Base-by-base conservation (phyloP, 1,284 basidiomycete species). In the Tylopilus orsonianus region DNA sequence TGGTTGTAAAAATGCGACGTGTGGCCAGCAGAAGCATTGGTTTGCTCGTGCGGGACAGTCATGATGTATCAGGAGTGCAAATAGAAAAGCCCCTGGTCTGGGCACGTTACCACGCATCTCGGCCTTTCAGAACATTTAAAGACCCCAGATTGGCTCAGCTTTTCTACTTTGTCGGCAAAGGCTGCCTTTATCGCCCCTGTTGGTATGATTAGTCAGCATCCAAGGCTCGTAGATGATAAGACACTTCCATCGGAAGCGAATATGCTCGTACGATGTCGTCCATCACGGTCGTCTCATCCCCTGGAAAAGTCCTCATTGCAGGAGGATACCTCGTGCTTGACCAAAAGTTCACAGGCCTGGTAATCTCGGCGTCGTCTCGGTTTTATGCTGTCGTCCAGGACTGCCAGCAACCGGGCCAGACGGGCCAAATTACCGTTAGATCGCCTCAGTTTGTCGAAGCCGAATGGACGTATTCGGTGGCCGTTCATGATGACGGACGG, bases 261-360 rank as follows among this genome's bases (percentile, higher is more conserved):
- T 38, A 24, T 33, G 14, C 19, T 36, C 12, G 38, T 14, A 41
- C 29, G 50, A 80, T 79, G 76, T 56, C 71, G 50, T 63, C 65
- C 55, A 55, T 72, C 36, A 87, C 81, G 27, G 77, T 89, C 50
- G 82, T 97, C 46, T 97, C 94, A 22, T 83, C 95, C 1, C 92
- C 96, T 4, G 97, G 96, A 56, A 99, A 99, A 71, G 95, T 97
- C 46, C 81, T 99, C 52, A 69, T 97, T 49, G 92, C 95, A 3
- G 94, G 94, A 2, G 94, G 94, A 3, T 97, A 97, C 72, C 87
- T 97, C 48, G 91, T 97, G 22, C 85, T 97, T 50, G 93, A 97
- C 69, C 83, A 81, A 26, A 70, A 76, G 6, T 92, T 90, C 67
- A 83, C 86, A 24, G 94, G 94, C 37, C 72, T 91, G 47, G 93